phyloP scores from a whole-genome alignment of 768 basidiomycete species.

The Sistotremastrum suecicum region DNA sequence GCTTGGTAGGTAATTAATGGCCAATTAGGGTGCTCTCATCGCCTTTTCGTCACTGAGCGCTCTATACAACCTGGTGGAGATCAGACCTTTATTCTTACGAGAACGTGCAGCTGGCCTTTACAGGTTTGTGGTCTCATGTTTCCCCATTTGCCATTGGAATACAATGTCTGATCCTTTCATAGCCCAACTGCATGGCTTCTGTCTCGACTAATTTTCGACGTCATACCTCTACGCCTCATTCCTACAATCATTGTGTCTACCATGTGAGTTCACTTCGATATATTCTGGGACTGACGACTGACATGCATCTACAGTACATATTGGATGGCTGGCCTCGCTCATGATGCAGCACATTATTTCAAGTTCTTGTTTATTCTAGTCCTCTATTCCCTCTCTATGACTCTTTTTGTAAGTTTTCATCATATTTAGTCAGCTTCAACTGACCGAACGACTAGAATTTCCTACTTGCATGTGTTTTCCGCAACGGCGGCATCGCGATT shows the following conservation, averaged over 20 bases:
- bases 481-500: slow-evolving; percentile 83
- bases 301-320: slow-evolving; percentile 41
- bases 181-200: slow-evolving; percentile 87
- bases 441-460: slow-evolving; percentile 50
- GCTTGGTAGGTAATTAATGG: slow-evolving; percentile 4
- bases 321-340: slow-evolving; percentile 88
- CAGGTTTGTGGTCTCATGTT: slow-evolving; percentile 31
- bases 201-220: slow-evolving; percentile 79
- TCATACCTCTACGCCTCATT: slow-evolving; percentile 75
- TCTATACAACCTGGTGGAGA: slow-evolving; percentile 73
- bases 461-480: slow-evolving; percentile 70
- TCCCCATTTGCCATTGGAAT: neutral
- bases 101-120: slow-evolving; percentile 81
- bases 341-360: slow-evolving; percentile 74
- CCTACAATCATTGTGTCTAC: slow-evolving; percentile 80
- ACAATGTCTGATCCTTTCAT: neutral
- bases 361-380: slow-evolving; percentile 88
- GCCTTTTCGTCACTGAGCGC: slow-evolving; percentile 88
- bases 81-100: slow-evolving; percentile 76
- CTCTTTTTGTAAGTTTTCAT: slow-evolving; percentile 52
- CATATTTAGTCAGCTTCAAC: neutral
- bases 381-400: slow-evolving; percentile 73
- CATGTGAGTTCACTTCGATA: slow-evolving; percentile 36
- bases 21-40: slow-evolving; percentile 62
- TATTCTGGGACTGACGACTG: slow-evolving; percentile 4